Conservation (phyloP, 1,284 basidiomycete species). For the Erythrobasidium hasegawianum region DNA sequence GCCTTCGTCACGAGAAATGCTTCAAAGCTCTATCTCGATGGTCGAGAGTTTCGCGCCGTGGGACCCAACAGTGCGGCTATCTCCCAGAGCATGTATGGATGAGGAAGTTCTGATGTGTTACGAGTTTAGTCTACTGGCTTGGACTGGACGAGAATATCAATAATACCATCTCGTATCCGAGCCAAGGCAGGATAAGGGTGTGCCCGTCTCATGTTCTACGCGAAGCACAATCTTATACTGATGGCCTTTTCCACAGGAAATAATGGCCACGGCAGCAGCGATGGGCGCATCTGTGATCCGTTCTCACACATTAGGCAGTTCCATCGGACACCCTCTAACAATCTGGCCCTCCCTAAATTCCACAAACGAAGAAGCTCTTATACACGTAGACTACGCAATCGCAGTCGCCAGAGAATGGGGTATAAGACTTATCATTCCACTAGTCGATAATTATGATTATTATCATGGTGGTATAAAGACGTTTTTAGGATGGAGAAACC, state of each 20-base stretch:
- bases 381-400: slow-evolving; percentile 50
- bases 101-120: slow-evolving; percentile 34
- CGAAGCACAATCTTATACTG: not conserved
- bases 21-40: slow-evolving; percentile 38
- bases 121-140: slow-evolving; percentile 41
- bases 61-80: slow-evolving; percentile 44
- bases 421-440: slow-evolving; percentile 49
- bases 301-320: slow-evolving; percentile 49
- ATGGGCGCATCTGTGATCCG: slow-evolving; percentile 50
- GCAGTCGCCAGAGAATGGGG: slow-evolving; percentile 46
- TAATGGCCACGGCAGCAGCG: slow-evolving; percentile 45
- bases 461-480: slow-evolving; percentile 44
- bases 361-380: slow-evolving; percentile 47
- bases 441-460: slow-evolving; percentile 48
- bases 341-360: slow-evolving; percentile 47
- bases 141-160: slow-evolving; percentile 46
- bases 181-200: slow-evolving; percentile 44
- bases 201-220: not conserved
- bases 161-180: slow-evolving; percentile 47
- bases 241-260: slow-evolving; percentile 36
- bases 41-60: slow-evolving; percentile 39
- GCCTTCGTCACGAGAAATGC: slow-evolving; percentile 40
- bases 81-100: too few relatives aligned
- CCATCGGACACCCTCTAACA: slow-evolving; percentile 48
- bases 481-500: slow-evolving; percentile 42